phyloP scores from a whole-genome alignment of 768 basidiomycete genomes.

The Dictyophora rubrovolvata region DNA sequence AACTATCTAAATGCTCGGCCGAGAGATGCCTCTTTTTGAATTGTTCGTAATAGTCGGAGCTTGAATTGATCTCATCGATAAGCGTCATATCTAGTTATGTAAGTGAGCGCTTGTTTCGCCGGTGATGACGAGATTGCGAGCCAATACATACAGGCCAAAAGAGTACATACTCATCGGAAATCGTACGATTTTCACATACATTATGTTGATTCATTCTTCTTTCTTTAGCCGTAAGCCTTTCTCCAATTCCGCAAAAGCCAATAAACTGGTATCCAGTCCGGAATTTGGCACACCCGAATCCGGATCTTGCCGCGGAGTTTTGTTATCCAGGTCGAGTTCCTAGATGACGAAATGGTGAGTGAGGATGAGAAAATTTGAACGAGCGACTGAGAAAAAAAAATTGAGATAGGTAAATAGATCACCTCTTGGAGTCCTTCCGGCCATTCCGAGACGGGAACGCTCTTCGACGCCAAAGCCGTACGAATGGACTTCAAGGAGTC shows the following conservation, averaged over 20 bases:
- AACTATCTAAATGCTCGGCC: neutral
- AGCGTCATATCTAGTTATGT: neutral
- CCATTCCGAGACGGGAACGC: constrained; percentile 56
- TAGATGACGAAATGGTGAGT: neutral
- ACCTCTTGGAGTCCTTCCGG: constrained; percentile 37
- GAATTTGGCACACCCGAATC: neutral
- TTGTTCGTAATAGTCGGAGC: constrained; percentile 4
- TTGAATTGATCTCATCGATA: constrained; percentile 10
- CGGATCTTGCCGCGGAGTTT: neutral
- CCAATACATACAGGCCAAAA: neutral
- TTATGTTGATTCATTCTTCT: neutral
- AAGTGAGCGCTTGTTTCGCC: neutral
- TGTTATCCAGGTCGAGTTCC: neutral
- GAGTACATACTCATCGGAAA: neutral
- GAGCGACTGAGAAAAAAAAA: no score
- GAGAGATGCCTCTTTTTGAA: neutral
- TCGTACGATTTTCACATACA: neutral
- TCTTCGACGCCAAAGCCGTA: constrained; percentile 33
- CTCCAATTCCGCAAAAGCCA: constrained; percentile 7
- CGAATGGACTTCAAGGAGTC: constrained; percentile 41
- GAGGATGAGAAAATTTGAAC: neutral
- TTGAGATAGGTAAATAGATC: neutral
- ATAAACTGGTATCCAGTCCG: constrained; percentile 6
- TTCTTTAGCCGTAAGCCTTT: neutral
- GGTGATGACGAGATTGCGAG: neutral